phyloP scores from a whole-genome alignment of 1,139 yeast species.

The Yamadazyma triangularis region DNA sequence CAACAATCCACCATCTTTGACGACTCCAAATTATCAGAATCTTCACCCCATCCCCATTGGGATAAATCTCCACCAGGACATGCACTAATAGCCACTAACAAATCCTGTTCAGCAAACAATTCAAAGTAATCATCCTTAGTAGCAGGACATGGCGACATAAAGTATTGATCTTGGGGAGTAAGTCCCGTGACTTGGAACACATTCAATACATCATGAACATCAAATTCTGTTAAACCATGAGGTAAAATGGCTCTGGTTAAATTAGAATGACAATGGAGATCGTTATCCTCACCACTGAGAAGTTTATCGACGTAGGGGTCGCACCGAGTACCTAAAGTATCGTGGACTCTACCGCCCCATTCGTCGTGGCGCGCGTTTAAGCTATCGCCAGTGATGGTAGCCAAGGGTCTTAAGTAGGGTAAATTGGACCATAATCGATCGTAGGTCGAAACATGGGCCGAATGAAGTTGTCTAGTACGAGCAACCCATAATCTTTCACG shows the following conservation, averaged over 20 bases:
- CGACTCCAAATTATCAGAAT: conserved; percentile 35
- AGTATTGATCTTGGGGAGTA: conserved; percentile 61
- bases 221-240: conserved; percentile 57
- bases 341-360: conserved; percentile 66
- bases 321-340: conserved; percentile 63
- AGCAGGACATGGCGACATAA: conserved; percentile 69
- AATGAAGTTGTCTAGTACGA: conserved; percentile 61
- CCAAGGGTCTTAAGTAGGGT: conserved; percentile 60
- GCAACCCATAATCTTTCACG: conserved; percentile 69
- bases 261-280: conserved; percentile 65
- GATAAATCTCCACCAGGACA: conserved; percentile 73
- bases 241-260: conserved; percentile 56
- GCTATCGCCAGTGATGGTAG: conserved; percentile 60
- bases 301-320: conserved; percentile 66
- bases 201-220: conserved; percentile 65
- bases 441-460: conserved; percentile 59
- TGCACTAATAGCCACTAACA: conserved; percentile 61
- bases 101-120: conserved; percentile 62
- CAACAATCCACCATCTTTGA: conserved; percentile 60
- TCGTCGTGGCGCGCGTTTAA: conserved; percentile 53
- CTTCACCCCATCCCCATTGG: conserved; percentile 69
- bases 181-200: conserved; percentile 69
- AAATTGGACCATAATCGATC: conserved; percentile 63
- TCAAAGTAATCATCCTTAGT: conserved; percentile 56
- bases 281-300: conserved; percentile 60